Conservation (phyloP, 169 alveolate genomes). For the Amoebophrya sp. region DNA sequence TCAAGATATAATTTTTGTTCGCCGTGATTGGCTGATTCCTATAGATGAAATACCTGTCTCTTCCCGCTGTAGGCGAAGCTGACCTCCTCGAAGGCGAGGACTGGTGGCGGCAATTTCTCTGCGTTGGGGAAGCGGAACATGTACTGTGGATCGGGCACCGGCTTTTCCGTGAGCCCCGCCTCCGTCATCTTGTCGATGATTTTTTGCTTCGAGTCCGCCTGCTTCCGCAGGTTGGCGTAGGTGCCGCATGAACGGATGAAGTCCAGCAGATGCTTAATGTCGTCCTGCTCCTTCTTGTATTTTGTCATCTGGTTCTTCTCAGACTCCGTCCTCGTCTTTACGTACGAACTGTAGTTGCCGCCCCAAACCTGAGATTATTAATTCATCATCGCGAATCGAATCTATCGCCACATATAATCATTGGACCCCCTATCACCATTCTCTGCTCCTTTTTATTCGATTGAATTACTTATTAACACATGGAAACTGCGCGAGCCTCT, state of each 20-base stretch:
- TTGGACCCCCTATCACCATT: too few species aligned
- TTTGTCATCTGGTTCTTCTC: constrained; percentile 61
- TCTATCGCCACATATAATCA: too few species aligned
- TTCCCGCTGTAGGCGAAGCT: constrained; percentile 36
- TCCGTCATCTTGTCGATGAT: constrained; percentile 63
- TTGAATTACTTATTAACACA: too few species aligned
- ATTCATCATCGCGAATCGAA: too few species aligned
- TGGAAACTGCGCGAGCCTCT: too few species aligned
- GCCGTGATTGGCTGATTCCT: too few species aligned
- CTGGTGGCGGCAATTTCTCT: constrained; percentile 68
- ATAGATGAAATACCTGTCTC: constrained; percentile 14
- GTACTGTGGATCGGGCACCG: constrained; percentile 69
- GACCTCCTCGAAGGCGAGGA: constrained; percentile 55
- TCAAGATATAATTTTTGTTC: too few species aligned
- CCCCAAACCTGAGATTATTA: background rate
- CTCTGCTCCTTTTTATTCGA: too few species aligned
- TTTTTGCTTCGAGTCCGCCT: constrained; percentile 78
- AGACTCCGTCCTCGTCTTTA: constrained; percentile 70
- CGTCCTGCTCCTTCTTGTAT: constrained; percentile 68
- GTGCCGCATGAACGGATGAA: constrained; percentile 64
- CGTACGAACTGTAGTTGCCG: constrained; percentile 45
- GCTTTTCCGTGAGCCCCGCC: constrained; percentile 73
- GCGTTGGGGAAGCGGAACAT: constrained; percentile 66
- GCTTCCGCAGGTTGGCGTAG: constrained; percentile 28
- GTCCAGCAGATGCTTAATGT: constrained; percentile 75